These are phyloP conservation scores for Pistacia integerrima DNA, from an alignment of 345 rosid genomes.

Conservation along the genomic window DNA sequence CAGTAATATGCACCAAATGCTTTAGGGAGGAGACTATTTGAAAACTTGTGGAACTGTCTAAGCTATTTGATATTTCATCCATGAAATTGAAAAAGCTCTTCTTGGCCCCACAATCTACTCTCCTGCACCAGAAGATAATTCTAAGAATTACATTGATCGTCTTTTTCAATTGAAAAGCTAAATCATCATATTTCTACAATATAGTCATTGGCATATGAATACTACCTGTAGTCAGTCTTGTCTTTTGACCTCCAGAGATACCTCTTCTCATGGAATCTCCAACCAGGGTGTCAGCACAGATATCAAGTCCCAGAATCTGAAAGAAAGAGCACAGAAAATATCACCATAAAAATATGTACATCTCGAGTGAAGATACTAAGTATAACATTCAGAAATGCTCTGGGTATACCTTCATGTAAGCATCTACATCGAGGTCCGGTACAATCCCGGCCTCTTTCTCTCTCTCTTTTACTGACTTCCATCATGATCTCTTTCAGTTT, in stretches of 20 bases:
- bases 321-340: neutral
- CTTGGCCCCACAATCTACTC: conserved; percentile 55
- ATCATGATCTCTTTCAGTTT: conserved; percentile 25
- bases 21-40: conserved; percentile 48
- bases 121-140: conserved; percentile 25
- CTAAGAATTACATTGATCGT: neutral
- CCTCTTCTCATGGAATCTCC: conserved; percentile 48
- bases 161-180: neutral
- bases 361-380: neutral
- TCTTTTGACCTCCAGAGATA: conserved; percentile 46
- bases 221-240: conserved; percentile 38
- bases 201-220: neutral
- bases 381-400: neutral
- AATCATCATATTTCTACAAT: neutral
- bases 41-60: conserved; percentile 51
- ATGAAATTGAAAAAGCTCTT: conserved; percentile 38
- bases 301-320: conserved; percentile 44
- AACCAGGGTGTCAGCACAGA: conserved; percentile 39
- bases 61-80: conserved; percentile 59
- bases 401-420: conserved; percentile 41
- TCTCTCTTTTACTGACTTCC: conserved; percentile 28
- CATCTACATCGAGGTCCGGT: conserved; percentile 43
- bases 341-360: neutral
- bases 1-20: conserved; percentile 37
- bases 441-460: conserved; percentile 36